phyloP scores from a whole-genome alignment of 2,329 filamentous ascomycete species.

The Rosellinia necatrix region DNA sequence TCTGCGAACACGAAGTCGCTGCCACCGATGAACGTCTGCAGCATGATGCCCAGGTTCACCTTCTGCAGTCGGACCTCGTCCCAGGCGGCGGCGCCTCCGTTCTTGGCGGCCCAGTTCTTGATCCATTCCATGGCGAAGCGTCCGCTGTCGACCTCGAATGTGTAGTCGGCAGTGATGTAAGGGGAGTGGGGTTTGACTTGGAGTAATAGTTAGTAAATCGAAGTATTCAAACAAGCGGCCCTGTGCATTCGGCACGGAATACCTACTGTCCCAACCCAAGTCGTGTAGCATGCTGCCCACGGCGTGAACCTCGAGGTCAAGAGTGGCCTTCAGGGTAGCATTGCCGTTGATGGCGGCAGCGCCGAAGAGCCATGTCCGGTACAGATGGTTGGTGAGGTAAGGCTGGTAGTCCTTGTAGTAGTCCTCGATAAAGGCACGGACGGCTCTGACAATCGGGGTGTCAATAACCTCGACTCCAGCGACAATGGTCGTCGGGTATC shows the following conservation, averaged over 20 bases:
- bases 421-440: constrained; percentile 15
- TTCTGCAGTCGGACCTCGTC: constrained; percentile 26
- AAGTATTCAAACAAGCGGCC: not conserved
- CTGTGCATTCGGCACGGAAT: not conserved
- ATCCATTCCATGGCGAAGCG: constrained; percentile 27
- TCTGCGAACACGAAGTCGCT: constrained; percentile 20
- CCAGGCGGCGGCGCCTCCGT: constrained; percentile 17
- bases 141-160: constrained; percentile 22
- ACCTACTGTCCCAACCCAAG: constrained; percentile 25
- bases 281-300: constrained; percentile 21
- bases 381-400: constrained; percentile 20
- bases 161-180: constrained; percentile 15
- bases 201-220: not conserved
- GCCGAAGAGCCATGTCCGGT: constrained; percentile 24
- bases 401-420: constrained; percentile 26
- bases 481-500: constrained; percentile 16
- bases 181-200: constrained; percentile 24
- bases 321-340: constrained; percentile 20
- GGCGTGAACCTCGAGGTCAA: constrained; percentile 25
- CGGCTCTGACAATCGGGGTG: constrained; percentile 18
- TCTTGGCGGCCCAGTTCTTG: constrained; percentile 22
- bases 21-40: constrained; percentile 23
- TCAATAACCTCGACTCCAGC: constrained; percentile 26
- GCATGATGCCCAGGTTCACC: constrained; percentile 22
- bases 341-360: constrained; percentile 25